Base-by-base conservation (phyloP, 2,329 filamentous ascomycete species). In the Diaporthe nobilis region DNA sequence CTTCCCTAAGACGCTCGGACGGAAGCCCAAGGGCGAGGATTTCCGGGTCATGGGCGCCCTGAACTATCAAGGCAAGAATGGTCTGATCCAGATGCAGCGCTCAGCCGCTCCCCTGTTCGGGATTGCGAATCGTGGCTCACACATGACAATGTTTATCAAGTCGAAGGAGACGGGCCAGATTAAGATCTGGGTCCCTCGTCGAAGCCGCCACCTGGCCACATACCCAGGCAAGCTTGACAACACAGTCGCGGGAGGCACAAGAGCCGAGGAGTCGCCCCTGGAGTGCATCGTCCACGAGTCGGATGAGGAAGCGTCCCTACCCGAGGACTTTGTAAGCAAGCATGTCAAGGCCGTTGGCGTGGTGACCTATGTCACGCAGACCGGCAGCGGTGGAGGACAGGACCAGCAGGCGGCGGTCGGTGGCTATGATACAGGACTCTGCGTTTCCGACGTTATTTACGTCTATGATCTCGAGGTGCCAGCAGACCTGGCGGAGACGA, bases 181-280 rank as follows among this genome's bases (percentile, higher is more conserved):
- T 72, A 90, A 89, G 80, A 87, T 95, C 37, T 95, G 94, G 94
- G 87, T 94, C 0, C 92, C 94, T 3, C 85, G 91, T 39, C 87
- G 94, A 5, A 88, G 91, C 28, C 85, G 84, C 58, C 90, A 86
- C 17, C 93, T 94, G 81, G 88, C 91, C 80, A 95, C 93, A 0
- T 95, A 94, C 80, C 90, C 91, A 0, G 89, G 91, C 1, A 91
- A 93, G 87, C 86, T 95, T 77, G 94, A 96, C 81, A 94, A 94
- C 78, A 92, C 92, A 3, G 94, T 95, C 9, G 94, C 93, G 0
- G 94, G 94, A 1, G 94, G 94, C 0, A 90, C 95, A 75, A 87
- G 89, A 49, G 89, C 91, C 0, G 90, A 90, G 2, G 91, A 94
- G 73, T 85, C 82, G 20, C 90, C 92, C 0, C 91, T 92, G 67